Base-by-base conservation (phyloP, 495 filamentous ascomycete species). In the Penicillium pulvis region DNA sequence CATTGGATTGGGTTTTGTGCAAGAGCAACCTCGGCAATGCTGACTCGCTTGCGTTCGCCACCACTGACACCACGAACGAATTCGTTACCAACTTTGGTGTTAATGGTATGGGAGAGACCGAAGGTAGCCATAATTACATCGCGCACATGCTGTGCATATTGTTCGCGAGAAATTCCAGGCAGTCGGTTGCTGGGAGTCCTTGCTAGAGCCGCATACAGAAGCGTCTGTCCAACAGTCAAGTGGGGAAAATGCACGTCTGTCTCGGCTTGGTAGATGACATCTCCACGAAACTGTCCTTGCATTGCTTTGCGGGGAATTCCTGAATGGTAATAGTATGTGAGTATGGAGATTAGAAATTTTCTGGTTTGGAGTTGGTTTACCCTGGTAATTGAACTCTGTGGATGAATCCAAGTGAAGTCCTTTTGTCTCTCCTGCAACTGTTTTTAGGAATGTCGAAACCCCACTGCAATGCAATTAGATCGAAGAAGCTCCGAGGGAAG, bases 11-110 rank as follows among this genome's bases (percentile, higher is more conserved):
- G 85, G 26, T 81, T 82, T 10, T 81, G 80, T 44, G 84, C 86
- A 20, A 91, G 72, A 5, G 82, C 81, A 20, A 75, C 77, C 62
- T 94, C 91, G 2, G 89, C 86, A 61, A 94, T 93, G 71, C 85
- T 90, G 45, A 92, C 88, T 59, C 91, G 84, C 75, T 93, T 93
- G 12, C 90, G 70, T 69, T 95, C 91, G 55, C 91, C 91, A 55
- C 91, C 91, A 39, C 83, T 87, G 0, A 94, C 87, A 55, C 91
- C 91, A 41, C 89, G 83, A 48, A 92, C 81, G 54, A 87, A 89
- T 55, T 91, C 89, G 68, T 92, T 91, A 24, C 91, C 91, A 24
- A 94, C 86, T 31, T 78, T 80, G 4, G 91, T 93, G 71, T 93
- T 84, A 56, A 84, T 77, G 0, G 89, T 92, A 62, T 93, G 89